Evolutionary conservation across 2,329 filamentous ascomycete genomes (phyloP).

Genomic region (Ophiostoma perfectum): DNA sequence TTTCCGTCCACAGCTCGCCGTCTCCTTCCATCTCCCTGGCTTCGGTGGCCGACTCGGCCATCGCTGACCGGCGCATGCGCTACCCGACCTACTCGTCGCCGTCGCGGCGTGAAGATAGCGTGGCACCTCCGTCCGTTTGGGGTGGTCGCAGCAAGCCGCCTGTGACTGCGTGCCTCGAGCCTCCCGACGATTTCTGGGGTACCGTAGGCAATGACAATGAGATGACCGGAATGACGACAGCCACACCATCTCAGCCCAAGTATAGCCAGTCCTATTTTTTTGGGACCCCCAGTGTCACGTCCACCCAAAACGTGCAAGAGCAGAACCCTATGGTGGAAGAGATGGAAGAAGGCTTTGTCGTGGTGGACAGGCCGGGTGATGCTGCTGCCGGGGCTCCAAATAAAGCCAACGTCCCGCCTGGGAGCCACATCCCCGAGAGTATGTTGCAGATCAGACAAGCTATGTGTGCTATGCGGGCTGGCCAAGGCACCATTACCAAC

Average conservation of each 20-base stretch:
- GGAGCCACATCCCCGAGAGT: too few species aligned
- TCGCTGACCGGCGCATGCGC: background rate
- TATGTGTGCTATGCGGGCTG: too few species aligned
- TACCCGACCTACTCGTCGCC: conserved; percentile 18
- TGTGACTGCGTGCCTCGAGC: conserved; percentile 19
- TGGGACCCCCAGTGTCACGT: conserved; percentile 8
- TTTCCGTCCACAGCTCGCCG: conserved; percentile 21
- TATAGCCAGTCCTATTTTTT: conserved; percentile 16
- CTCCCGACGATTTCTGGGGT: conserved; percentile 5
- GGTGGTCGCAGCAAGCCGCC: conserved; percentile 21
- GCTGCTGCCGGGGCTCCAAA: too few species aligned
- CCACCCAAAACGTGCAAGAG: background rate
- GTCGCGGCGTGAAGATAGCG: conserved; percentile 14
- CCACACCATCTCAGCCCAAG: background rate
- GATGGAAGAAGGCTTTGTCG: too few species aligned
- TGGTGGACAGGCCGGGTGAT: too few species aligned
- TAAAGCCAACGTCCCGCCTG: too few species aligned
- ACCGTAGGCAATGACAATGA: background rate
- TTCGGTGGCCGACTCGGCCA: background rate
- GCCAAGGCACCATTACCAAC: too few species aligned
- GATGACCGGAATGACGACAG: background rate
- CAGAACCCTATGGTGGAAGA: too few species aligned
- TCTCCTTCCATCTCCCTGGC: conserved; percentile 17
- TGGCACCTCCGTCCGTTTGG: conserved; percentile 21
- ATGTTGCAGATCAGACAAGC: too few species aligned